Percentiles rank a stretch among this genome's conserved stretches.
phyloP scores from a whole-genome alignment of 176 grass and related monocot species.

The Cenchrus fungigraminus region DNA sequence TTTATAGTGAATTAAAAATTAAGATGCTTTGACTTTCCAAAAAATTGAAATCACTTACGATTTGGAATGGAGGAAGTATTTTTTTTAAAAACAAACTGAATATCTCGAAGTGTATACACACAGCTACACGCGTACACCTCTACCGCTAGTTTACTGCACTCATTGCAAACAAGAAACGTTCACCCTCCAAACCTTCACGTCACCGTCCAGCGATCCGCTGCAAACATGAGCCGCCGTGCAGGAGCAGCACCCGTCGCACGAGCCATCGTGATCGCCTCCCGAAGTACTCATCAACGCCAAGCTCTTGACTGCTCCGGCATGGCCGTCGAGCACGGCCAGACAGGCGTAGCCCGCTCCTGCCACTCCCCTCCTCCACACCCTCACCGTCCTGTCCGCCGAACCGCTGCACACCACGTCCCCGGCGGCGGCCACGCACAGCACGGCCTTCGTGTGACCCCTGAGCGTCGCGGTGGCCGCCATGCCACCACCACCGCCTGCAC shows the following conservation, averaged over 20 bases:
- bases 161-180: constrained; percentile 14
- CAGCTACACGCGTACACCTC: neutral
- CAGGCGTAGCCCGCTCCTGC: constrained; percentile 49
- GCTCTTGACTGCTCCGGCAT: constrained; percentile 75
- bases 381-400: constrained; percentile 71
- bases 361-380: constrained; percentile 58
- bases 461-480: constrained; percentile 44
- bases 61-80: no score
- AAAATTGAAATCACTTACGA: no score
- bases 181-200: constrained; percentile 66
- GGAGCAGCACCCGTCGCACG: neutral
- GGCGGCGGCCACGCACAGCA: constrained; percentile 61
- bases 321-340: constrained; percentile 67
- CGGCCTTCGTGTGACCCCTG: constrained; percentile 52
- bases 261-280: constrained; percentile 6
- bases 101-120: no score
- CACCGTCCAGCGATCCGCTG: constrained; percentile 63
- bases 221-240: constrained; percentile 31
- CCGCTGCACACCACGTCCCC: constrained; percentile 66
- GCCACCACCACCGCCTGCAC: neutral
- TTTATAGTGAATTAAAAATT: no score
- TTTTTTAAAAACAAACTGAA: no score
- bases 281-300: constrained; percentile 7
- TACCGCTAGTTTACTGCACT: neutral
- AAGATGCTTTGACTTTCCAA: no score